These are phyloP conservation scores for Nicotiana noctiflora DNA, from an alignment of 257 asterid species.

Conservation along the genomic window DNA sequence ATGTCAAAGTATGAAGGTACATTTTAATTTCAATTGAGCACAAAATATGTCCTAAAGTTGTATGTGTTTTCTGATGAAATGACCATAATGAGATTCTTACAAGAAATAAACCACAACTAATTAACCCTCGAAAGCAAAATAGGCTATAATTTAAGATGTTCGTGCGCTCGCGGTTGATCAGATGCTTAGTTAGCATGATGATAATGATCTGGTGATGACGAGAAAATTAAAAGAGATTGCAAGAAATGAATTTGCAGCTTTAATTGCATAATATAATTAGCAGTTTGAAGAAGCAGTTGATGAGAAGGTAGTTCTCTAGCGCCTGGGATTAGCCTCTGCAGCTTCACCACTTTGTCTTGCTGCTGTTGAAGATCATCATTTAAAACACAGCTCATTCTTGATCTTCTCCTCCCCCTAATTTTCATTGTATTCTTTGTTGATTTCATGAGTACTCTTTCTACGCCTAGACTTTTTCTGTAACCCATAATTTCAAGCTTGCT, in stretches of 20 bases:
- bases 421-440: not conserved
- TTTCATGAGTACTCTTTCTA: not conserved
- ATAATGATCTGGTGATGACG: not conserved
- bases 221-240: not conserved
- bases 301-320: not conserved
- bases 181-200: not conserved
- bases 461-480: not conserved
- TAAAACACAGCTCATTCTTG: not conserved
- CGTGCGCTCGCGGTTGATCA: not conserved
- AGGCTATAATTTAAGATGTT: not conserved
- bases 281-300: constrained; percentile 5
- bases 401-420: not conserved
- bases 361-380: not conserved
- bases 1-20: too few relatives aligned
- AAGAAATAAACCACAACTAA: not conserved
- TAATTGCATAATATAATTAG: constrained; percentile 2
- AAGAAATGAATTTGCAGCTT: not conserved
- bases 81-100: not conserved
- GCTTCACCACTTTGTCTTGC: constrained; percentile 3
- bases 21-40: not conserved
- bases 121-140: not conserved
- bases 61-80: not conserved
- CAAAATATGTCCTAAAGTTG: not conserved
- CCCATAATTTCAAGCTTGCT: not conserved
- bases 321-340: constrained; percentile 10